These are phyloP conservation scores for Aurinia saxatilis DNA, from an alignment of 345 rosid species.

Conservation along the genomic window DNA sequence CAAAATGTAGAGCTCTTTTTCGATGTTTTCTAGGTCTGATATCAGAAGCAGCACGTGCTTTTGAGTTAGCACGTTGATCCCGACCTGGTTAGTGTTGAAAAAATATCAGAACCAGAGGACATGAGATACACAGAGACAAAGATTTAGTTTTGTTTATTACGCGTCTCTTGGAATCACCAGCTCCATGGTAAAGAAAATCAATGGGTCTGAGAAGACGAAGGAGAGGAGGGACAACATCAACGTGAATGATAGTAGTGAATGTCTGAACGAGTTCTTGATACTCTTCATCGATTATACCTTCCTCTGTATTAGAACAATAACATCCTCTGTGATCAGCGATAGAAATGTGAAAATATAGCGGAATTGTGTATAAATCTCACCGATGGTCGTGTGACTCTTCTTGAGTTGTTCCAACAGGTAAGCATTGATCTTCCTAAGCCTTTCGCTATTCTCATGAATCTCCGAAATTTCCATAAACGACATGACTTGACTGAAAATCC, in stretches of 20 bases:
- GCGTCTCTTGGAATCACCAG: constrained; percentile 21
- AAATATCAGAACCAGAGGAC: neutral
- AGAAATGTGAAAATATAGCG: neutral
- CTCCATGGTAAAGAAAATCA: constrained; percentile 31
- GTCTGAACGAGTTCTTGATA: constrained; percentile 29
- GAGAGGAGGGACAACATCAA: constrained; percentile 30
- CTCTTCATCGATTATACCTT: constrained; percentile 23
- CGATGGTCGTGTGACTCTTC: constrained; percentile 33
- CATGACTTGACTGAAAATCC: constrained; percentile 37
- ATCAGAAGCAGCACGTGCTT: constrained; percentile 63
- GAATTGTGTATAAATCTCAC: constrained; percentile 24
- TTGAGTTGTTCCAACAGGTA: constrained; percentile 31
- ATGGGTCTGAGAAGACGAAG: constrained; percentile 26
- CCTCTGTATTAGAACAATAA: constrained; percentile 20
- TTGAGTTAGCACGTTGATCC: constrained; percentile 56
- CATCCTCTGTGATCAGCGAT: neutral
- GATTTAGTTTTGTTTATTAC: constrained; percentile 1
- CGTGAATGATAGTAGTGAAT: constrained; percentile 29
- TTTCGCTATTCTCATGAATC: constrained; percentile 53
- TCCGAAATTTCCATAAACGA: constrained; percentile 66
- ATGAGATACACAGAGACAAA: neutral
- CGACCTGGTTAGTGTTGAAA: constrained; percentile 38
- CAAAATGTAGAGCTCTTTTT: constrained; percentile 46
- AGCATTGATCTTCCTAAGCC: constrained; percentile 43
- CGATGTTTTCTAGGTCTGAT: constrained; percentile 58